phyloP scores from a whole-genome alignment of 225 moss, liverwort and hornwort genomes.

The Sphagnum contortum region DNA sequence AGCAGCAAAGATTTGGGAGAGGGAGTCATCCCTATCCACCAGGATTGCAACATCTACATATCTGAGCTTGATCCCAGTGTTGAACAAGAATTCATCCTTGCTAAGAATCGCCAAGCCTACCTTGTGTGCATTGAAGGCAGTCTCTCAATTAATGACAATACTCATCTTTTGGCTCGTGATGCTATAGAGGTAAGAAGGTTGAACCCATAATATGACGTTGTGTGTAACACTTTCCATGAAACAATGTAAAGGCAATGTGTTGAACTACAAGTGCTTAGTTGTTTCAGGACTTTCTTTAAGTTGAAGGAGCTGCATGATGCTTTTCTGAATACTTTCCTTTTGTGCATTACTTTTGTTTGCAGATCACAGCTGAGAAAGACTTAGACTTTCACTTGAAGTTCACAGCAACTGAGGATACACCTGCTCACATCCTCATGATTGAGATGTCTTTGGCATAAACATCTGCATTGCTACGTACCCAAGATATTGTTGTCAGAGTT shows the following conservation, averaged over 20 bases:
- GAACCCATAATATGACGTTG: neutral
- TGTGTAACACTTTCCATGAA: neutral
- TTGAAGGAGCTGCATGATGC: neutral
- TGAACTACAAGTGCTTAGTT: neutral
- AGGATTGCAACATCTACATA: slow-evolving; percentile 66
- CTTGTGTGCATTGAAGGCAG: slow-evolving; percentile 80
- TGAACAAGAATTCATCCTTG: slow-evolving; percentile 50
- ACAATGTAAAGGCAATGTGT: neutral
- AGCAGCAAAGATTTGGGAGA: slow-evolving; percentile 46
- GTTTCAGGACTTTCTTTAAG: neutral
- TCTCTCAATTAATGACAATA: slow-evolving; percentile 38
- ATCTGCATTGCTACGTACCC: too few species aligned
- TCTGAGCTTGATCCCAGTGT: slow-evolving; percentile 64
- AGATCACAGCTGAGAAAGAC: slow-evolving; percentile 50
- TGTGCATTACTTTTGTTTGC: slow-evolving; percentile 6
- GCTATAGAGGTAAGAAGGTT: slow-evolving; percentile 58
- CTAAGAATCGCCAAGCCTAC: slow-evolving; percentile 58
- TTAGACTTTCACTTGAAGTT: slow-evolving; percentile 42
- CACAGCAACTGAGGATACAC: slow-evolving; percentile 44
- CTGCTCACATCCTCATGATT: slow-evolving; percentile 77
- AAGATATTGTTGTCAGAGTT: too few species aligned
- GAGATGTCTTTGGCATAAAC: slow-evolving; percentile 65
- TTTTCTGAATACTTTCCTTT: neutral
- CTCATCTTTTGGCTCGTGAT: slow-evolving; percentile 50
- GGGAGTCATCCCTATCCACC: slow-evolving; percentile 83